Evolutionary conservation across 495 filamentous ascomycete species (phyloP).

Genomic region (Hyaloscypha variabilis): DNA sequence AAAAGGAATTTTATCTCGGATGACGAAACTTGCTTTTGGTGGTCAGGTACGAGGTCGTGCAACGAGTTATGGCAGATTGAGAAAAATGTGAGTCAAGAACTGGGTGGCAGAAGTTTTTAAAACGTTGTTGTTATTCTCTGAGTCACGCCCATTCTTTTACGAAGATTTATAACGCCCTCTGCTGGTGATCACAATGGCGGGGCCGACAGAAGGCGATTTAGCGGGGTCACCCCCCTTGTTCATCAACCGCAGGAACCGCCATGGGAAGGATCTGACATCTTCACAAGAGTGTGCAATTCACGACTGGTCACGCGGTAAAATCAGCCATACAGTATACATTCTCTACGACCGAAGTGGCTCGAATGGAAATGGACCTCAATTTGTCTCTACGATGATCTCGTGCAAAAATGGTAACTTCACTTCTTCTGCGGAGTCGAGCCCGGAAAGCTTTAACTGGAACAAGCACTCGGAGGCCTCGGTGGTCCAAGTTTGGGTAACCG

Average conservation of each 20-base stretch:
- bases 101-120: background rate
- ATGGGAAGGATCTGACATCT: background rate
- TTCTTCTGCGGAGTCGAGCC: background rate
- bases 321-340: background rate
- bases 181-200: background rate
- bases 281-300: background rate
- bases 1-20: slow-evolving; percentile 2
- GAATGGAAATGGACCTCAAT: background rate
- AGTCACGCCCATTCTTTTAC: background rate
- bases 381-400: background rate
- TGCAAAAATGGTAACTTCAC: background rate
- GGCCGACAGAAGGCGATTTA: slow-evolving; percentile 8
- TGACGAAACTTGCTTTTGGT: slow-evolving; percentile 15
- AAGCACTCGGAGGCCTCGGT: background rate
- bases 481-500: background rate
- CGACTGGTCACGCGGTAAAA: background rate
- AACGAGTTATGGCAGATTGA: background rate
- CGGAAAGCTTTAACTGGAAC: background rate
- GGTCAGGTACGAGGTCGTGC: background rate
- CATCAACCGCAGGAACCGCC: background rate
- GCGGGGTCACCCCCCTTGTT: background rate
- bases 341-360: background rate
- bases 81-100: background rate
- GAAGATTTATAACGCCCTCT: background rate
- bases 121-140: background rate